These are phyloP conservation scores for Bimuria novae-zelandiae DNA, from an alignment of 2,329 filamentous ascomycete genomes.

Conservation along the genomic window DNA sequence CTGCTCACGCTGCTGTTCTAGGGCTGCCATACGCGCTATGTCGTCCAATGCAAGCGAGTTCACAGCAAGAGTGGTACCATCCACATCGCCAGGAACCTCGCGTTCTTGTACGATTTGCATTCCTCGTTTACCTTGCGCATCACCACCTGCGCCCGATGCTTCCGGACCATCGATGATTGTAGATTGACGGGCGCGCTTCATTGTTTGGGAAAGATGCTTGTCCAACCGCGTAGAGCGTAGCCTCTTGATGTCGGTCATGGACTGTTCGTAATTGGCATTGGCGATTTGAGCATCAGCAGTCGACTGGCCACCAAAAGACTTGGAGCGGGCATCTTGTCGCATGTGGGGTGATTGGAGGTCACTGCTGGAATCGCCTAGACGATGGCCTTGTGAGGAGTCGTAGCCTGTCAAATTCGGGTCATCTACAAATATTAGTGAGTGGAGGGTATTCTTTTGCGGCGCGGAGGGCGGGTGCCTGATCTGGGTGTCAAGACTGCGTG, in stretches of 20 bases:
- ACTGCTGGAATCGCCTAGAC: constrained; percentile 54
- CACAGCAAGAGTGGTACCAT: constrained; percentile 84
- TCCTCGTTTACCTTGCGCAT: constrained; percentile 60
- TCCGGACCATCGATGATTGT: constrained; percentile 89
- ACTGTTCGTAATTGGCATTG: constrained; percentile 79
- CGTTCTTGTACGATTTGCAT: constrained; percentile 83
- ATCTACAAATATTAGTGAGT: constrained; percentile 54
- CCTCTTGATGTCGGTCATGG: constrained; percentile 90
- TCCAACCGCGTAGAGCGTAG: constrained; percentile 92
- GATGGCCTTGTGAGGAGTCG: constrained; percentile 68
- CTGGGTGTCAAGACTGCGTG: constrained; percentile 38
- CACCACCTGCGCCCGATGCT: constrained; percentile 76
- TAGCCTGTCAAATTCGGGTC: constrained; percentile 71
- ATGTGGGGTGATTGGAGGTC: constrained; percentile 59
- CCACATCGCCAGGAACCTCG: constrained; percentile 69
- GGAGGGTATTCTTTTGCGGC: constrained; percentile 34
- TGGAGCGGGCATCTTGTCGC: constrained; percentile 71
- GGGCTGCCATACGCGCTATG: constrained; percentile 92
- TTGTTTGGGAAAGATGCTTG: constrained; percentile 90
- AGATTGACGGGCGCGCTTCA: constrained; percentile 86
- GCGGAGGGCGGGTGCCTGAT: constrained; percentile 34
- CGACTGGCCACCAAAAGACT: constrained; percentile 69
- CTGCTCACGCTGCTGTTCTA: constrained; percentile 92
- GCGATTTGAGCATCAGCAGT: constrained; percentile 60
- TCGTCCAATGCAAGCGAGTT: constrained; percentile 94